Conservation (phyloP, 805 yeast species). For the Sugiyamaella boreocaroliniensis region DNA sequence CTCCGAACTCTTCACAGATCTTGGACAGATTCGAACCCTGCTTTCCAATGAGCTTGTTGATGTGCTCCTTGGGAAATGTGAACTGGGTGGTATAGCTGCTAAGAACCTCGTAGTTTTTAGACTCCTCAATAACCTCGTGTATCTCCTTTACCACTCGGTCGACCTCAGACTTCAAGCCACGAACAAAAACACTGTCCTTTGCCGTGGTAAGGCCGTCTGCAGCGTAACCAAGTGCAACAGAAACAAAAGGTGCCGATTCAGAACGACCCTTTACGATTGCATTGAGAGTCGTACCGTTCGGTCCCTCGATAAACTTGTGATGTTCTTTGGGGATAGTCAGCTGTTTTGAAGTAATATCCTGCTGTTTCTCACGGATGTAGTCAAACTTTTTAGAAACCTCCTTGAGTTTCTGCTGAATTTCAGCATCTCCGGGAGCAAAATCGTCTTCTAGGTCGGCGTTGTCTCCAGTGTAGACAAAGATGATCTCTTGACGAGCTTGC, state of each 20-base stretch:
- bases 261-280: constrained; percentile 34
- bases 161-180: constrained; percentile 66
- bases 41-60: constrained; percentile 84
- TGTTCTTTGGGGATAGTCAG: constrained; percentile 47
- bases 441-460: constrained; percentile 45
- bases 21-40: constrained; percentile 69
- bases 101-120: constrained; percentile 43
- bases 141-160: constrained; percentile 47
- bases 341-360: constrained; percentile 44
- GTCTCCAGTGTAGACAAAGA: constrained; percentile 48
- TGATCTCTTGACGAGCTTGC: constrained; percentile 31
- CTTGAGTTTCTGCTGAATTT: constrained; percentile 48
- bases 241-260: constrained; percentile 35
- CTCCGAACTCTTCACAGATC: constrained; percentile 66
- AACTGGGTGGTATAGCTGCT: constrained; percentile 41
- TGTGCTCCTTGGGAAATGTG: constrained; percentile 56
- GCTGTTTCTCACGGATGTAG: constrained; percentile 51
- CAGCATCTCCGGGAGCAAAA: constrained; percentile 63
- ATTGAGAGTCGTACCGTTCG: constrained; percentile 52
- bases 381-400: constrained; percentile 50
- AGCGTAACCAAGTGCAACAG: constrained; percentile 27
- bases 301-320: constrained; percentile 58
- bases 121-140: constrained; percentile 47
- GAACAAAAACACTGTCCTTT: constrained; percentile 49
- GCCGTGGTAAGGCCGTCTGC: constrained; percentile 27